Evolutionary conservation across 179 eudicot genomes (phyloP).

Genomic region (Sideroxylon spinosum): DNA sequence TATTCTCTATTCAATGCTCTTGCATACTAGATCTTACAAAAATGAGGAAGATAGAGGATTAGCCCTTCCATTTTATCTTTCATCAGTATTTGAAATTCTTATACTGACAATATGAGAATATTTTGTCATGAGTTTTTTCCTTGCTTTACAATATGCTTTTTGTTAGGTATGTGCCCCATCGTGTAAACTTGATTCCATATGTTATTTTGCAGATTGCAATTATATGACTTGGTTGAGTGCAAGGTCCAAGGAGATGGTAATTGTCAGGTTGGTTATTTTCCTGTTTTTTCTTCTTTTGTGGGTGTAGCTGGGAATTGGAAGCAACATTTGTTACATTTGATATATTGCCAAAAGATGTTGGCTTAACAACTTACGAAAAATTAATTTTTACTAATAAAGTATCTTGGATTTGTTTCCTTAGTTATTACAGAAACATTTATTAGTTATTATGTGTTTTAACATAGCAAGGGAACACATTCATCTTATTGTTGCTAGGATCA

Average conservation of each 20-base stretch:
- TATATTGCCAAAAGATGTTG: neutral
- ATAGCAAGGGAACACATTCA: too few relatives aligned
- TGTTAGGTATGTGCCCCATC: constrained; percentile 6
- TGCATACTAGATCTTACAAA: neutral
- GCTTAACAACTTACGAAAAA: neutral
- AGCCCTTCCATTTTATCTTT: neutral
- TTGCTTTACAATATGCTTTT: constrained; percentile 3
- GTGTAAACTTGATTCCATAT: constrained; percentile 23
- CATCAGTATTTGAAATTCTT: constrained; percentile 8
- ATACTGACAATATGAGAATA: neutral
- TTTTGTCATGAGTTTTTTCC: constrained; percentile 6
- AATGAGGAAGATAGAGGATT: neutral
- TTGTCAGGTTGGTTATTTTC: constrained; percentile 66
- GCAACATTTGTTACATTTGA: constrained; percentile 3
- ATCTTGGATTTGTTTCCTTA: neutral
- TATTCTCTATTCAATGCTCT: neutral
- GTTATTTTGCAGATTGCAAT: constrained; percentile 62
- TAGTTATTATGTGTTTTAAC: too few relatives aligned
- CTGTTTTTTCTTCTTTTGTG: neutral
- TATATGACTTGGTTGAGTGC: constrained; percentile 75
- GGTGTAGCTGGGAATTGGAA: neutral
- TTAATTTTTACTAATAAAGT: neutral
- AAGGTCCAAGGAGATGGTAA: constrained; percentile 95
- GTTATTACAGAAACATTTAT: too few relatives aligned
- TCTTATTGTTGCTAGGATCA: too few relatives aligned